Base-by-base conservation (phyloP, 305 asterid genomes). In the Striga hermonthica region DNA sequence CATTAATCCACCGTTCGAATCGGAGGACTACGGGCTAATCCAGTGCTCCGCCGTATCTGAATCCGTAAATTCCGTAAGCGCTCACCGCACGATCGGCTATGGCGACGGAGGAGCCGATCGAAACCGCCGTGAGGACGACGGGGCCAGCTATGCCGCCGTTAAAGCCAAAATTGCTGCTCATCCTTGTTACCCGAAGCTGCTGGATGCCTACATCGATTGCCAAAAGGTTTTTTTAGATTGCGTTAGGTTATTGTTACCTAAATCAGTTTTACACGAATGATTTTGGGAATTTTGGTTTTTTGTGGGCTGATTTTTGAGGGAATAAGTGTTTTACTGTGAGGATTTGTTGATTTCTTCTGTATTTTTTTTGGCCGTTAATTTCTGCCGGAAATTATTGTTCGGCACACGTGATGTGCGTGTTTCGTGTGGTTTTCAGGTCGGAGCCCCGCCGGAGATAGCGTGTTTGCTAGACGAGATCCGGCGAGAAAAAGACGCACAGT, bases 201-300 rank as follows among this genome's bases (percentile, higher is more conserved):
- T 93, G 35, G 72, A 85, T 47, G 97, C 97, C 57, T 88, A 87
- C 75, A 82, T 93, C 77, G 95, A 93, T 55, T 93, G 99, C 77
- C 96, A 90, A 43, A 93, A 93, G 97, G 99, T 92, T 4, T 3
- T 36, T 36, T 35, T n/a, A 4, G 1, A 57, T 49, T 49, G 6
- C 5, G n/a, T 14, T 12, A 5, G 31, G 31, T 22, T 22, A 22
- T 22, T 22, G 2, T 22, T 2, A 22, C 31, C 31, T 22, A 22
- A 22, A 22, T 22, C 31, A 22, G 31, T 22, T 22, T 22, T 22
- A 22, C 1, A 22, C 31, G 31, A 22, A 22, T 22, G 31, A 22
- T 22, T 22, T 22, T 22, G 31, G 31, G 31, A 22, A 22, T 22
- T 22, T 22, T 22, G 31, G 31, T 22, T 2, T 22, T 22, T 22